Percentiles rank a stretch among this genome's conserved stretches.
These are phyloP conservation scores for Dictyostelium brefeldianum DNA, from an alignment of 78 protist species.

Conservation along the genomic window DNA sequence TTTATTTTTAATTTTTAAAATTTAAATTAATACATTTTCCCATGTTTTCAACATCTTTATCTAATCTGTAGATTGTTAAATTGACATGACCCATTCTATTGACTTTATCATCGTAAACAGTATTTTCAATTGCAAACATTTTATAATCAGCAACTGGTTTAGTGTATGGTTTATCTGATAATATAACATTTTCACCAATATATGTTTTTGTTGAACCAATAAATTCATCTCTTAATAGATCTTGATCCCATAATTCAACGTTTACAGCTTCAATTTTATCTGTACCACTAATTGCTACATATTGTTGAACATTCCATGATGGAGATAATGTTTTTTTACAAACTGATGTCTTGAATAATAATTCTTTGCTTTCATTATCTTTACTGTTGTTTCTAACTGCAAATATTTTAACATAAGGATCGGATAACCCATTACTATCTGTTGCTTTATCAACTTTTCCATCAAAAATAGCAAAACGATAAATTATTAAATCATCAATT, in stretches of 20 bases:
- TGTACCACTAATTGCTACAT: not conserved
- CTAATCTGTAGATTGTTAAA: too few relatives aligned
- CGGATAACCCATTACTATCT: slow-evolving; percentile 2
- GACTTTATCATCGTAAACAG: too few relatives aligned
- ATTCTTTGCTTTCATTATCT: not conserved
- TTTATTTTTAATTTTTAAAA: too few relatives aligned
- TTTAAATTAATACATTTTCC: too few relatives aligned
- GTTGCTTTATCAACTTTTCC: not conserved
- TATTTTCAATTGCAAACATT: too few relatives aligned
- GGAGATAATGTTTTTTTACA: slow-evolving; percentile 17
- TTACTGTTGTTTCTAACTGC: not conserved
- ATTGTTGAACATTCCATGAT: not conserved
- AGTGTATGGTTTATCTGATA: too few relatives aligned
- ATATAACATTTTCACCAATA: too few relatives aligned
- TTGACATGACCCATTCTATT: too few relatives aligned
- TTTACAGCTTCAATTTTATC: not conserved
- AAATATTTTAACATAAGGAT: not conserved
- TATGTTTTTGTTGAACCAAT: not conserved
- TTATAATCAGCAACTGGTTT: too few relatives aligned
- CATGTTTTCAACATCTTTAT: too few relatives aligned
- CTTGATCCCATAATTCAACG: not conserved
- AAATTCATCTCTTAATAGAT: not conserved
- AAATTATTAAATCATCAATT: too few relatives aligned
- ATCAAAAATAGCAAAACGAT: too few relatives aligned
- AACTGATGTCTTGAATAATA: not conserved